These are phyloP conservation scores for Aspergillus oerlinghausenensis DNA, from an alignment of 2,329 filamentous ascomycete genomes.

Conservation along the genomic window DNA sequence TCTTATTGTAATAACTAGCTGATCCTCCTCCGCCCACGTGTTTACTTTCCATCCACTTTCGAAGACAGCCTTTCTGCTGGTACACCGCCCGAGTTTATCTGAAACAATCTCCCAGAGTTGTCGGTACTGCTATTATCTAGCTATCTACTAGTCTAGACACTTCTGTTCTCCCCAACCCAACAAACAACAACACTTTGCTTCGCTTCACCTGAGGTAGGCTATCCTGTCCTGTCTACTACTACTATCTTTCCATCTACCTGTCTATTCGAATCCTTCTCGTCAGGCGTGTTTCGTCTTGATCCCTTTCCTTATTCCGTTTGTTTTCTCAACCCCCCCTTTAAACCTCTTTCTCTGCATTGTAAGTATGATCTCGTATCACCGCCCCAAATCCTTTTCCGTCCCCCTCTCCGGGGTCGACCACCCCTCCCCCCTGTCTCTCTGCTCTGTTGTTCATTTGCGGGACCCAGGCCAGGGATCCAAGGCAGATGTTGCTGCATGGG, in stretches of 20 bases:
- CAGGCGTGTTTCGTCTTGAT: neutral
- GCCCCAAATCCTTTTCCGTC: neutral
- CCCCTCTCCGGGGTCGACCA: neutral
- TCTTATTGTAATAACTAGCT: neutral
- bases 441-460: neutral
- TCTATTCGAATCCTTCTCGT: neutral
- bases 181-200: neutral
- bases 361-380: neutral
- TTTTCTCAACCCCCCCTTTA: neutral
- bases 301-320: neutral
- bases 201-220: neutral
- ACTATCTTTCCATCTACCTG: neutral
- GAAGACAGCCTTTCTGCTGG: neutral
- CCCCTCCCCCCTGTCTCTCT: neutral
- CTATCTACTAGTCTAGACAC: neutral
- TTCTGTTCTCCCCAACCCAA: neutral
- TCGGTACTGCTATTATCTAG: too few species aligned
- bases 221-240: neutral
- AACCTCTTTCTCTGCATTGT: neutral
- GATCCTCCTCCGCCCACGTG: neutral
- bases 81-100: conserved; percentile 5
- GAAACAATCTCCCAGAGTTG: conserved; percentile 3
- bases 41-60: conserved; percentile 2
- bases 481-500: neutral
- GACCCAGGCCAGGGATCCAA: neutral